Base-by-base conservation (phyloP, 352 stramenopile species). In the Pythium rishiriense region DNA sequence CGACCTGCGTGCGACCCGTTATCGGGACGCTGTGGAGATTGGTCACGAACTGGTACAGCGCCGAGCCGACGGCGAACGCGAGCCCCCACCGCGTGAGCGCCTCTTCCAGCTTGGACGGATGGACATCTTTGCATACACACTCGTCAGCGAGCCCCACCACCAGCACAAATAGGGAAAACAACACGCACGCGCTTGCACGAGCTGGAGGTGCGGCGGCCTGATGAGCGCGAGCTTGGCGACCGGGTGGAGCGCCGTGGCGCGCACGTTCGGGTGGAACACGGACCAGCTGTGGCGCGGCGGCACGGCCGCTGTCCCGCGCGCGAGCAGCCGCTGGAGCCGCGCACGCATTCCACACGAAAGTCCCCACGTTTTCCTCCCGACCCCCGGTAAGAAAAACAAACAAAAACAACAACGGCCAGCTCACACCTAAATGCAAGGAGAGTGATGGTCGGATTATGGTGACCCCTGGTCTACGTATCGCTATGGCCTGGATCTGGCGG, bases 21-120 rank as follows among this genome's bases (percentile, higher is more conserved):
- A 90, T 88, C 41, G 81, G 81, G 35, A 90, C 79, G 9, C 68
- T 81, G 70, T 86, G 79, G 55, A 90, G 61, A 59, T 90, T 90
- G 21, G 73, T 88, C 37, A 85, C 47, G 56, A 90, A 90, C 65
- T 90, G 81, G 49, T 88, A 88, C 41, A 73, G 61, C 22, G 81
- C 81, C 39, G 81, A 73, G 0, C 67, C 64, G 31, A 85, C 71
- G 6, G 63, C 75, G 31, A 87, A 62, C 50, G 67, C 65, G 5
- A 68, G 47, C 4, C 75, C 72, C 74, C 69, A 83, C 15, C 76
- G 62, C 64, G 81, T 69, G 22, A 87, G n/a, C 9, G 56, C 31
- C 45, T 59, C 24, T 67, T 87, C 70, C 17, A 87, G 47, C 42
- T 61, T 76, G 19, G 78, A 87, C 35, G 68, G 76, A 57, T 68